Percentiles rank a stretch among this genome's conserved stretches.
These are phyloP conservation scores for Sordariomycetes sp. DNA, from an alignment of 2,329 filamentous ascomycete species.

Conservation along the genomic window DNA sequence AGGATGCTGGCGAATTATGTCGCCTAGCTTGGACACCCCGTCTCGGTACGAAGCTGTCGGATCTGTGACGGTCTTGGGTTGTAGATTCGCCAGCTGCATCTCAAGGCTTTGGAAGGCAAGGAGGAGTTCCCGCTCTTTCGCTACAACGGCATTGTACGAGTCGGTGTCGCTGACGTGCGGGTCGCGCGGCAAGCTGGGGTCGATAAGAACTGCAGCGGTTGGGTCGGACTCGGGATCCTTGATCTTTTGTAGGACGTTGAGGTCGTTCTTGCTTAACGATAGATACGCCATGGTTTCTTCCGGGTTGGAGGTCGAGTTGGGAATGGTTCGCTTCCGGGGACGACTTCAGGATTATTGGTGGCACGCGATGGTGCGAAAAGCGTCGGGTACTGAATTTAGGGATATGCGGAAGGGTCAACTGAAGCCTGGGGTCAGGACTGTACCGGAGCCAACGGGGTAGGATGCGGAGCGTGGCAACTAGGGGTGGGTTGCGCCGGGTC, in stretches of 20 bases:
- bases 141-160: conserved; percentile 39
- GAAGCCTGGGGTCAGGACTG: not conserved
- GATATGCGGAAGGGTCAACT: not conserved
- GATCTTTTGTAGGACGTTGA: conserved; percentile 55
- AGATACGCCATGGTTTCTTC: conserved; percentile 31
- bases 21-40: conserved; percentile 37
- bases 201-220: conserved; percentile 39
- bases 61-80: conserved; percentile 22
- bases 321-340: not conserved
- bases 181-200: conserved; percentile 43
- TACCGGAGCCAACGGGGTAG: not conserved
- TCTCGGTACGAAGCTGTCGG: conserved; percentile 33
- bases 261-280: conserved; percentile 45
- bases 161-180: conserved; percentile 40
- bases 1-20: conserved; percentile 47
- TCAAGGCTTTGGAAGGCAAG: conserved; percentile 43
- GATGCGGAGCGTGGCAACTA: not conserved
- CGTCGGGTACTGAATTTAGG: not conserved
- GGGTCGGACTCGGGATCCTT: conserved; percentile 55
- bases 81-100: conserved; percentile 34
- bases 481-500: not conserved
- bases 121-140: conserved; percentile 42
- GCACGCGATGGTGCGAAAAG: not conserved
- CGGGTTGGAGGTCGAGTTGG: not conserved
- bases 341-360: not conserved